Evolutionary conservation across 2,329 filamentous ascomycete species (phyloP).

Genomic region (Tolypocladium capitatum): DNA sequence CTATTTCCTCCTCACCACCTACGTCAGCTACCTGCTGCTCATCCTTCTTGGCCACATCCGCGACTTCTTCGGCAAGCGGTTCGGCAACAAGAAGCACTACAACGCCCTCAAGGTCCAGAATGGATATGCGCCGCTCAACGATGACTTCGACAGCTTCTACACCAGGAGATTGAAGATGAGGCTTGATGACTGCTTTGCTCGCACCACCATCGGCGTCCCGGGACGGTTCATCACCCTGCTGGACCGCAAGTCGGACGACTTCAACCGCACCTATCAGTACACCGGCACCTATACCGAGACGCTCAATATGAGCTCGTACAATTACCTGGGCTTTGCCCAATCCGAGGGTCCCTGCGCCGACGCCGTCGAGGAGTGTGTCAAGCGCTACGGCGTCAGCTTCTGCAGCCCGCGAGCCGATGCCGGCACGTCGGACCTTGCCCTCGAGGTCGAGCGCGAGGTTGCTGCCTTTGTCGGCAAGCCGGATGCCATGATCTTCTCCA

Average conservation of each 20-base stretch:
- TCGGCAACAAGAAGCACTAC: constrained; percentile 72
- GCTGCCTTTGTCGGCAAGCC: constrained; percentile 91
- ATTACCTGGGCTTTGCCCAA: constrained; percentile 96
- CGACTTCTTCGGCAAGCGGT: constrained; percentile 96
- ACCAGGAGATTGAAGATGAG: constrained; percentile 82
- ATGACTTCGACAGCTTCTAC: constrained; percentile 98
- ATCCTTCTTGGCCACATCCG: constrained; percentile 91
- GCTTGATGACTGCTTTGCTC: constrained; percentile 92
- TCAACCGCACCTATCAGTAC: constrained; percentile 80
- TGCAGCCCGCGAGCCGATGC: constrained; percentile 72
- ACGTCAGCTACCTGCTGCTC: constrained; percentile 92
- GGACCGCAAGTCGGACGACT: constrained; percentile 81
- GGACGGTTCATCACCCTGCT: constrained; percentile 87
- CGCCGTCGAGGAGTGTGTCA: constrained; percentile 72
- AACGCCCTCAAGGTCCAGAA: constrained; percentile 69
- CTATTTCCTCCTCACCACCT: constrained; percentile 93
- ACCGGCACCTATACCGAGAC: constrained; percentile 89
- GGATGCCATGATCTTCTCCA: constrained; percentile 91
- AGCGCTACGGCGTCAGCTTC: constrained; percentile 72
- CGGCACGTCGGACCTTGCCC: constrained; percentile 74
- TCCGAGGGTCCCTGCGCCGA: constrained; percentile 95
- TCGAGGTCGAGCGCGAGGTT: constrained; percentile 82
- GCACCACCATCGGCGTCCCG: constrained; percentile 84
- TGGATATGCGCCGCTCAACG: constrained; percentile 90
- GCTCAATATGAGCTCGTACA: constrained; percentile 98